A percentile compares a stretch with the other conserved stretches of the same genome.
Conservation (phyloP, 441 rosid genomes). For the Erodium moschatum region DNA sequence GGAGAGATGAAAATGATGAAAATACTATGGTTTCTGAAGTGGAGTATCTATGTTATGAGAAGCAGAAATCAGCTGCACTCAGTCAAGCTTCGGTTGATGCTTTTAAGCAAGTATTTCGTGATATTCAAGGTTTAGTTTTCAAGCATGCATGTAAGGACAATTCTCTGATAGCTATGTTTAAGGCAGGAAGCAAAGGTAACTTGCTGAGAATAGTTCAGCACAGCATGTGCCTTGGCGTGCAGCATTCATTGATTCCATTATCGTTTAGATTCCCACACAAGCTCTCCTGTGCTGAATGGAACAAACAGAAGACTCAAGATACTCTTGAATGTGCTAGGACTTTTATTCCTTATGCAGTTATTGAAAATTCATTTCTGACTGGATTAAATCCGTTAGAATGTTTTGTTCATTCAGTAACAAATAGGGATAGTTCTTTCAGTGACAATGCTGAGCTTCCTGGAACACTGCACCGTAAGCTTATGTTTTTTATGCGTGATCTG, state of each 20-base stretch:
- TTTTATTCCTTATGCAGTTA: slow-evolving; percentile 74
- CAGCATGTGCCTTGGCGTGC: slow-evolving; percentile 85
- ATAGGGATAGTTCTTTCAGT: slow-evolving; percentile 77
- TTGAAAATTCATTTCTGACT: slow-evolving; percentile 57
- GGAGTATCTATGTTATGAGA: slow-evolving; percentile 46
- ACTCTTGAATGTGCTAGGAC: slow-evolving; percentile 36
- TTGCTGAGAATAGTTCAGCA: slow-evolving; percentile 75
- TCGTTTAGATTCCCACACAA: slow-evolving; percentile 69
- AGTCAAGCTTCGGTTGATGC: slow-evolving; percentile 77
- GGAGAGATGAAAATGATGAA: slow-evolving; percentile 30
- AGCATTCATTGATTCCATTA: slow-evolving; percentile 67
- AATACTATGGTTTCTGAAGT: slow-evolving; percentile 29
- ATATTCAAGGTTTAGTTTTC: slow-evolving; percentile 61
- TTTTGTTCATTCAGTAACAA: slow-evolving; percentile 86
- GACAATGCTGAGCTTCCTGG: slow-evolving; percentile 99
- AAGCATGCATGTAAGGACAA: slow-evolving; percentile 57
- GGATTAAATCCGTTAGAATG: slow-evolving; percentile 85
- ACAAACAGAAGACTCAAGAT: slow-evolving; percentile 37
- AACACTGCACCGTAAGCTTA: slow-evolving; percentile 62
- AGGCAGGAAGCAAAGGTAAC: slow-evolving; percentile 95
- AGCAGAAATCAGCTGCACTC: slow-evolving; percentile 72
- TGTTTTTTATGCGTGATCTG: slow-evolving; percentile 88
- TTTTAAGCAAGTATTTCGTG: slow-evolving; percentile 66
- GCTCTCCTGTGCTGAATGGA: slow-evolving; percentile 70
- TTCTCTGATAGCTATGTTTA: slow-evolving; percentile 67